Evolutionary conservation across 371 early-diverging fungal species (phyloP).

Genomic region (Umbelopsis sp.): DNA sequence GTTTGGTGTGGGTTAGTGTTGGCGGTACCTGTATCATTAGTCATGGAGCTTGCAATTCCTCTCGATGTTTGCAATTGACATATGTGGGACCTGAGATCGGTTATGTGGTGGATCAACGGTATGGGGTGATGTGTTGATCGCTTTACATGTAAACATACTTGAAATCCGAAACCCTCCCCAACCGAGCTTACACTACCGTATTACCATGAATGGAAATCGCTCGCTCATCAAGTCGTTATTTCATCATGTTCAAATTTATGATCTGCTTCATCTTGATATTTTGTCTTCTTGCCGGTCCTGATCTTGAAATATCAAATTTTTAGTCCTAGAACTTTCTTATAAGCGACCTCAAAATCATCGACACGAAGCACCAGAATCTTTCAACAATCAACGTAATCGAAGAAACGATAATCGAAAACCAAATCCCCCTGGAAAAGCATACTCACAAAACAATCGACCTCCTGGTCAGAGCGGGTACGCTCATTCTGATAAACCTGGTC

Average conservation of each 20-base stretch:
- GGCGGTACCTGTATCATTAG: background rate
- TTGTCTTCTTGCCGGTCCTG: background rate
- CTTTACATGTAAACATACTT: background rate
- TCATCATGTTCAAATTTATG: background rate
- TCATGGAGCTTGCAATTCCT: background rate
- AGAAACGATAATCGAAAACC: background rate
- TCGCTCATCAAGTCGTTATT: background rate
- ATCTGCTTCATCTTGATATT: background rate
- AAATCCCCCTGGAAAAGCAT: background rate
- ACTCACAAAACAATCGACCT: background rate
- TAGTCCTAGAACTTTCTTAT: slow-evolving; percentile 5
- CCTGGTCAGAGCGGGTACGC: background rate
- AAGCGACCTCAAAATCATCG: background rate
- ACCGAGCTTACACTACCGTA: background rate
- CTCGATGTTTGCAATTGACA: background rate
- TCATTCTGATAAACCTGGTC: background rate
- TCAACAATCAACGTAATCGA: slow-evolving; percentile 3
- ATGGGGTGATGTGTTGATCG: background rate
- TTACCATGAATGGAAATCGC: background rate
- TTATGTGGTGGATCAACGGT: background rate
- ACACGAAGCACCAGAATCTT: background rate
- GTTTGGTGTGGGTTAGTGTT: background rate
- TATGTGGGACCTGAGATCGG: background rate
- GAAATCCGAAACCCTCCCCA: background rate
- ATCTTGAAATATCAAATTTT: background rate